These are phyloP conservation scores for Berberis thunbergii DNA, from an alignment of 164 flowering plant species.

Conservation along the genomic window DNA sequence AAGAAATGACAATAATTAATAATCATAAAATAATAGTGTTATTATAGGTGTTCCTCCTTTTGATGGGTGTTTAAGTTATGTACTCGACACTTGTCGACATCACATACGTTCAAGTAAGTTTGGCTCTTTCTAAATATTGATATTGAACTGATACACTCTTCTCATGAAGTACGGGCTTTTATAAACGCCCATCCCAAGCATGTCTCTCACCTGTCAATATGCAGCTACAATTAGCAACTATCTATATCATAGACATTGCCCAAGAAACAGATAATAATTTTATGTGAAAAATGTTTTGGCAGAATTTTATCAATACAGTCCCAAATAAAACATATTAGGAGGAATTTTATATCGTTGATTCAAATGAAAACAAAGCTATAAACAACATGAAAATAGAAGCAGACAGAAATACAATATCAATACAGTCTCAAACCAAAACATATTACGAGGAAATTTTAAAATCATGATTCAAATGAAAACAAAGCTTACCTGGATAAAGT, in stretches of 20 bases:
- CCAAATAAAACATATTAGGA: too few relatives aligned
- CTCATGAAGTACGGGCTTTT: slow-evolving; percentile 88
- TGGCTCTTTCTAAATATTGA: background rate
- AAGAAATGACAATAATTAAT: too few relatives aligned
- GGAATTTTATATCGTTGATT: too few relatives aligned
- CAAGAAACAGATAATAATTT: background rate
- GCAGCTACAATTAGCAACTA: background rate
- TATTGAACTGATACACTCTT: slow-evolving; percentile 41
- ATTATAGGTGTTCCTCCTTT: too few relatives aligned
- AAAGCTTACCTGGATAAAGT: slow-evolving; percentile 70
- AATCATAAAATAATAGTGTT: too few relatives aligned
- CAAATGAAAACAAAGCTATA: too few relatives aligned
- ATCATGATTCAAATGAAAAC: background rate
- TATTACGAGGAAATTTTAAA: too few relatives aligned
- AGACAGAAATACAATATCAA: too few relatives aligned
- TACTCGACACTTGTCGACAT: background rate
- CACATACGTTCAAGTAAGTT: background rate
- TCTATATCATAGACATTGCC: background rate
- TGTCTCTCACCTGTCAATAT: slow-evolving; percentile 67
- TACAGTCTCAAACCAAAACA: too few relatives aligned
- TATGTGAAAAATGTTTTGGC: too few relatives aligned
- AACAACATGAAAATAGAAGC: too few relatives aligned
- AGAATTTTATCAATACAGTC: too few relatives aligned
- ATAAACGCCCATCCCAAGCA: slow-evolving; percentile 99
- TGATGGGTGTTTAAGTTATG: background rate